These are phyloP conservation scores for Cytidiella melzeri DNA, from an alignment of 768 basidiomycete genomes.

Conservation along the genomic window DNA sequence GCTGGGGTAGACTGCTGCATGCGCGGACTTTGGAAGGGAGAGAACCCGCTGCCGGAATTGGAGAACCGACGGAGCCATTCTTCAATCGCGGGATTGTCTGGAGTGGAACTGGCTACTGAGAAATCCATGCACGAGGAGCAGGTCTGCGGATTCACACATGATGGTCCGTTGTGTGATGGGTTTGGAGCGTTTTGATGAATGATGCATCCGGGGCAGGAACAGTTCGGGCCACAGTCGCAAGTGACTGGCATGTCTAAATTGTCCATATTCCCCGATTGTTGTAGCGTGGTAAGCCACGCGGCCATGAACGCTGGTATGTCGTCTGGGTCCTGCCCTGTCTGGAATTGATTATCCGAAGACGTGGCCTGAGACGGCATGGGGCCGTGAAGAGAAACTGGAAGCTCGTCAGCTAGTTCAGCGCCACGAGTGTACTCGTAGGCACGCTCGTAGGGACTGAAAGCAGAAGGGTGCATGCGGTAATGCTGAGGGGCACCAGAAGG, in stretches of 20 bases:
- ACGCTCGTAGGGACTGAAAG: constrained; percentile 62
- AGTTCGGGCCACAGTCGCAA: constrained; percentile 61
- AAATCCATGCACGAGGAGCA: constrained; percentile 57
- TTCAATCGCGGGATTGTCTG: constrained; percentile 23
- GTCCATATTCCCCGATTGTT: constrained; percentile 12
- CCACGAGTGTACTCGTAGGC: constrained; percentile 51
- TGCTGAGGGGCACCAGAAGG: constrained; percentile 36
- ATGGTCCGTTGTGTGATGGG: constrained; percentile 5
- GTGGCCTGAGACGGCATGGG: constrained; percentile 11
- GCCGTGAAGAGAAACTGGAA: constrained; percentile 15
- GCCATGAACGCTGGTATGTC: constrained; percentile 21
- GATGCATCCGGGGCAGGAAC: constrained; percentile 59
- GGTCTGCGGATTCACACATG: constrained; percentile 31
- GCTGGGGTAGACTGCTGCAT: neutral
- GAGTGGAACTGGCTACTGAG: constrained; percentile 46
- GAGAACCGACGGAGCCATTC: constrained; percentile 7
- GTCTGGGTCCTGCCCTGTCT: constrained; percentile 11
- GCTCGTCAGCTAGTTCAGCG: constrained; percentile 20
- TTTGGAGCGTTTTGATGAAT: constrained; percentile 43
- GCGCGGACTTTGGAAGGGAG: neutral
- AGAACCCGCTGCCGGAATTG: neutral
- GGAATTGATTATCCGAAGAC: neutral
- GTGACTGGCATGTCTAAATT: constrained; percentile 33
- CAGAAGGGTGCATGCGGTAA: constrained; percentile 35
- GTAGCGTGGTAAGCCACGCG: constrained; percentile 14